Evolutionary conservation across 345 rosid genomes (phyloP).

Genomic region (Noccaea bulbosa): DNA sequence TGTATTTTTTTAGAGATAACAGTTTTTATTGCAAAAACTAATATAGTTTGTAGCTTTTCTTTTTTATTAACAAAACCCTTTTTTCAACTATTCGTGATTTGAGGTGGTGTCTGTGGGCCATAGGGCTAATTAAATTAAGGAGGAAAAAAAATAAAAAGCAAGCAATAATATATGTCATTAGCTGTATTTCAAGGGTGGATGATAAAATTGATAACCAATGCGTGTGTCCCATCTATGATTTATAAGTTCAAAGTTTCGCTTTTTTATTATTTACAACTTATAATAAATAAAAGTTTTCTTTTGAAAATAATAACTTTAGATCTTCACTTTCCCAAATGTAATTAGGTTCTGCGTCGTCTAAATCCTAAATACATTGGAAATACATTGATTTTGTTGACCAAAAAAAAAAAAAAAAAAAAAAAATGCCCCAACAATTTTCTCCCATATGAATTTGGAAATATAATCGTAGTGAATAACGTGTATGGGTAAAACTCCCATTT

Average conservation of each 20-base stretch:
- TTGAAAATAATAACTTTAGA: not conserved
- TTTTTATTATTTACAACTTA: not conserved
- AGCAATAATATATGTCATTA: conserved; percentile 38
- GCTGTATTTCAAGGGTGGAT: conserved; percentile 33
- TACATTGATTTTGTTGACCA: no score
- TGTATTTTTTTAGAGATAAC: no score
- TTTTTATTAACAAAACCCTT: no score
- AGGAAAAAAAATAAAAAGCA: not conserved
- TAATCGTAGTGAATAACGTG: not conserved
- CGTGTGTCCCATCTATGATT: conserved; percentile 8
- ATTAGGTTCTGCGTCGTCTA: not conserved
- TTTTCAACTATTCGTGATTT: conserved; percentile 34
- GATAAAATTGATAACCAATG: conserved; percentile 20
- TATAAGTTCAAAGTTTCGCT: not conserved
- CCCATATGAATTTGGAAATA: not conserved
- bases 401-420: no score
- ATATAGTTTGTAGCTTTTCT: no score
- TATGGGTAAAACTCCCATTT: not conserved
- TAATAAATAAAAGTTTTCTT: not conserved
- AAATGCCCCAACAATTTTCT: not conserved
- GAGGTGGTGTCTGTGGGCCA: conserved; percentile 42
- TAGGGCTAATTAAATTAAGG: conserved; percentile 16
- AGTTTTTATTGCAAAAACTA: no score
- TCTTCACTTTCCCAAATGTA: not conserved
- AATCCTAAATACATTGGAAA: no score